Evolutionary conservation across 2,329 filamentous ascomycete genomes (phyloP).

Genomic region (Tolypocladium tundrense): DNA sequence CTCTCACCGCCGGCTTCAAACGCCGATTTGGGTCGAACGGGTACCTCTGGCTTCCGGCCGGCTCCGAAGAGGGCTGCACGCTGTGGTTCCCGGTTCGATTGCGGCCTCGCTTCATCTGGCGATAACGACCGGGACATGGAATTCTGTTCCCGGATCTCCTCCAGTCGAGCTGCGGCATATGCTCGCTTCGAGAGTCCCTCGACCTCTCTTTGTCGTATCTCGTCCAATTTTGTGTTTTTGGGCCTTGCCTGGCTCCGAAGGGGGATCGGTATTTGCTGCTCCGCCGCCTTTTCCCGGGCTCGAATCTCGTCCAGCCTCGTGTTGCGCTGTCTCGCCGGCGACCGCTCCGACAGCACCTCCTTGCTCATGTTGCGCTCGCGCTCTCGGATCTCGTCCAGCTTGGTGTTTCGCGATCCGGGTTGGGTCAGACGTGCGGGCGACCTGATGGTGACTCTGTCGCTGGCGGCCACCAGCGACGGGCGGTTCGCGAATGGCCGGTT

Average conservation of each 20-base stretch:
- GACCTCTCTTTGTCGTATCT: conserved; percentile 33
- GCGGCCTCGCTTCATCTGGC: conserved; percentile 25
- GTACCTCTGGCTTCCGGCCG: neutral
- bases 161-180: conserved; percentile 37
- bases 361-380: conserved; percentile 27
- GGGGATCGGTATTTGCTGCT: conserved; percentile 20
- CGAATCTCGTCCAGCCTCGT: conserved; percentile 26
- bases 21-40: conserved; percentile 11
- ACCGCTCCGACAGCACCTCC: conserved; percentile 9
- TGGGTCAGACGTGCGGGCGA: conserved; percentile 16
- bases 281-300: conserved; percentile 20
- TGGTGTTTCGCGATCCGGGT: conserved; percentile 26
- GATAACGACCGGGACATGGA: conserved; percentile 32
- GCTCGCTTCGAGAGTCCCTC: conserved; percentile 34
- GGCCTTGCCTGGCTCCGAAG: conserved; percentile 17
- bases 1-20: conserved; percentile 20
- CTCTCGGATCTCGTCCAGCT: conserved; percentile 33
- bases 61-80: neutral
- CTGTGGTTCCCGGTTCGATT: conserved; percentile 11
- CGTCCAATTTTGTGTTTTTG: conserved; percentile 37
- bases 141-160: conserved; percentile 42
- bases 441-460: conserved; percentile 17
- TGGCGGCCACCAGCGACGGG: conserved; percentile 18
- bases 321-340: conserved; percentile 12
- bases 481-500: conserved; percentile 25